phyloP scores from a whole-genome alignment of 306 rosid genomes.

The barrel medic (Medicago truncatula) region DNA sequence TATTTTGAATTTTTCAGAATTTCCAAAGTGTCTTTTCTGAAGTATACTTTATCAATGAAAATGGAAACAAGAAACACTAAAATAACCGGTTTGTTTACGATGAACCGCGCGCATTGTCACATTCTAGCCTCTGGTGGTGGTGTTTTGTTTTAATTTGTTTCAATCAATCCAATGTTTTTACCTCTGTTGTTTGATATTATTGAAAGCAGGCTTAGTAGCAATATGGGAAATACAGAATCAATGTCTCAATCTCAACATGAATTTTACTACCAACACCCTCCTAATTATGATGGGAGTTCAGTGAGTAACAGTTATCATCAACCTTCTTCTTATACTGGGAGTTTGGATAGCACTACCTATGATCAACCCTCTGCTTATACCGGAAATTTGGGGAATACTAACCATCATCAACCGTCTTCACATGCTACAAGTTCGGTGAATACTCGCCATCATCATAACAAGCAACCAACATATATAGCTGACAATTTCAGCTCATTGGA shows the following conservation, averaged over 20 bases:
- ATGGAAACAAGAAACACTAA: not conserved
- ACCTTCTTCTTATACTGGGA: conserved; percentile 49
- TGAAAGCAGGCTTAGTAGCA: conserved; percentile 37
- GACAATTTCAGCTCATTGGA: conserved; percentile 86
- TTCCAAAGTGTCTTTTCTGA: not conserved
- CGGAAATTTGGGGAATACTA: conserved; percentile 41
- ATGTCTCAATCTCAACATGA: conserved; percentile 45
- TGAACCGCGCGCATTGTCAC: not conserved
- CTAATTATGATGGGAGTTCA: conserved; percentile 41
- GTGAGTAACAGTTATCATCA: conserved; percentile 15
- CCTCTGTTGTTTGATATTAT: not conserved
- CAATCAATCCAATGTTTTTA: not conserved
- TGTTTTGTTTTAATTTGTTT: not conserved
- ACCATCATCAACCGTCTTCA: conserved; percentile 28
- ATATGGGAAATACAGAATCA: conserved; percentile 79
- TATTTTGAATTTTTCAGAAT: too few species aligned
- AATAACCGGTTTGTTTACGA: too few species aligned
- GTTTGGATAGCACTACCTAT: conserved; percentile 43
- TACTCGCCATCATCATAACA: conserved; percentile 34
- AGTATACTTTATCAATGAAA: too few species aligned
- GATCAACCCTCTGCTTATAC: conserved; percentile 33
- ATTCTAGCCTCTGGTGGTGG: not conserved
- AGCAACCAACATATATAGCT: conserved; percentile 54
- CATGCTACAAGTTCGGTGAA: conserved; percentile 28
- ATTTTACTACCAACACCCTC: conserved; percentile 38